Evolutionary conservation across 2,329 filamentous ascomycete species (phyloP), one percentile per base, ranked within the genome.

Genomic region (Grosmannia clavigera): DNA sequence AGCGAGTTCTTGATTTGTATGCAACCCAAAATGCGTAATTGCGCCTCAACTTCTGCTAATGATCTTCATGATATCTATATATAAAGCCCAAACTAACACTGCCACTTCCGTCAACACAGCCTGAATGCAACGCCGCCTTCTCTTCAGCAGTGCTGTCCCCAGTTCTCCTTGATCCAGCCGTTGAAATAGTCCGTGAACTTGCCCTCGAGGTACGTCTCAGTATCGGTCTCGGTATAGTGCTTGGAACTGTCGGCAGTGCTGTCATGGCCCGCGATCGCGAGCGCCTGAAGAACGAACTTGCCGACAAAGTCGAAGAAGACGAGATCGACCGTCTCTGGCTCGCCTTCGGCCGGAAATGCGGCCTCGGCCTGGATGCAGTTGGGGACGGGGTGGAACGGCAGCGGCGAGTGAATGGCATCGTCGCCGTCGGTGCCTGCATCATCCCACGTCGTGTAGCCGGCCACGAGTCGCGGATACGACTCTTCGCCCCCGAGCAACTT

Each of bases 281-380:
- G 75, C 3, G 90, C 91, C 12, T 87, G 74, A 22, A 95, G 72
- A 48, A 97, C 76, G 81, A 88, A 95, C 11, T 85, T 85, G 72
- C 94, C 81, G 43, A 97, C 85, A 70, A 96, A 99, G 70, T 95
- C 91, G 61, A 95, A 82, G 69, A 95, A 99, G 16, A 96, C 84
- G 9, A 99, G 71, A 70, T 97, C 92, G 0, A 99, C 90, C 0
- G 73, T 85, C 58, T 87, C 82, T 0, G 90, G 88, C 43, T 58
- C 46, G 43, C 64, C 65, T 12, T 64, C 55, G 11, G 72, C 66
- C 0, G 85, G 79, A 66, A 95, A 88, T 1, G 72, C 76, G 65
- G 87, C 80, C 61, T 82, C 74, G 1, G 86, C 76, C 70, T 92
- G 87, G 61, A 99, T 82, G 70, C 85, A 90, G 71, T 96, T 96